These are phyloP conservation scores for Dissophora ornata DNA, from an alignment of 192 early-diverging fungal species.

Conservation along the genomic window DNA sequence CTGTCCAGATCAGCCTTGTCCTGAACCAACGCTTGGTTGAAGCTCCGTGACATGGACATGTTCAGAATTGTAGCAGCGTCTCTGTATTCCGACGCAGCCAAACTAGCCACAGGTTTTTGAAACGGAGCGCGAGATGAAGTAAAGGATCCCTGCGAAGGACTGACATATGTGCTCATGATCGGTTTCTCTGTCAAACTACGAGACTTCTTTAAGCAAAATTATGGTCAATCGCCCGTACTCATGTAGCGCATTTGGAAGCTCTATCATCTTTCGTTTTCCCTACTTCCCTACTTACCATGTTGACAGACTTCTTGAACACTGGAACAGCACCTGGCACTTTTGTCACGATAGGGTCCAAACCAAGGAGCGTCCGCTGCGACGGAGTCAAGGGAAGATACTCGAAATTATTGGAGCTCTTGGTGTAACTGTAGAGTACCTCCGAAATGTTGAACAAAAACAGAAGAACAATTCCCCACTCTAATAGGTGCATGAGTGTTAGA, in stretches of 20 bases:
- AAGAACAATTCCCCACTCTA: slow-evolving; percentile 28
- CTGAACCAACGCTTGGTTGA: slow-evolving; percentile 30
- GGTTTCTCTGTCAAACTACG: slow-evolving; percentile 22
- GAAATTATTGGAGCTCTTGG: slow-evolving; percentile 32
- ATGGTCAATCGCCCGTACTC: too few species aligned
- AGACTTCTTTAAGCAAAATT: slow-evolving; percentile 3
- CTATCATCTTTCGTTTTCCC: too few species aligned
- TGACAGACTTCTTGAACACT: slow-evolving; percentile 24
- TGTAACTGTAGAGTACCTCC: slow-evolving; percentile 30
- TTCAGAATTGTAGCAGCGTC: slow-evolving; percentile 47
- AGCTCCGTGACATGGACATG: slow-evolving; percentile 42
- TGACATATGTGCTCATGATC: slow-evolving; percentile 40
- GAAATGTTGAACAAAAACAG: slow-evolving; percentile 23
- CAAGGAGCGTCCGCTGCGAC: slow-evolving; percentile 40
- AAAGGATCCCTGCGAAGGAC: slow-evolving; percentile 23
- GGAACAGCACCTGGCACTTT: slow-evolving; percentile 34
- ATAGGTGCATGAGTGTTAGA: not conserved
- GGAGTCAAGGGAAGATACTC: slow-evolving; percentile 39
- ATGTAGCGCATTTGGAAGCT: too few species aligned
- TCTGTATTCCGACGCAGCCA: slow-evolving; percentile 14
- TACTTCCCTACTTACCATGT: slow-evolving; percentile 24
- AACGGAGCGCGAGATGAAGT: slow-evolving; percentile 10
- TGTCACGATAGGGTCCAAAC: slow-evolving; percentile 26
- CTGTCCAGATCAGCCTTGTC: slow-evolving; percentile 34
- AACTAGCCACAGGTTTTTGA: slow-evolving; percentile 17